Evolutionary conservation across 2,329 filamentous ascomycete genomes (phyloP), one percentile per base, ranked within the genome.

Genomic region (Colletotrichum acutatum): DNA sequence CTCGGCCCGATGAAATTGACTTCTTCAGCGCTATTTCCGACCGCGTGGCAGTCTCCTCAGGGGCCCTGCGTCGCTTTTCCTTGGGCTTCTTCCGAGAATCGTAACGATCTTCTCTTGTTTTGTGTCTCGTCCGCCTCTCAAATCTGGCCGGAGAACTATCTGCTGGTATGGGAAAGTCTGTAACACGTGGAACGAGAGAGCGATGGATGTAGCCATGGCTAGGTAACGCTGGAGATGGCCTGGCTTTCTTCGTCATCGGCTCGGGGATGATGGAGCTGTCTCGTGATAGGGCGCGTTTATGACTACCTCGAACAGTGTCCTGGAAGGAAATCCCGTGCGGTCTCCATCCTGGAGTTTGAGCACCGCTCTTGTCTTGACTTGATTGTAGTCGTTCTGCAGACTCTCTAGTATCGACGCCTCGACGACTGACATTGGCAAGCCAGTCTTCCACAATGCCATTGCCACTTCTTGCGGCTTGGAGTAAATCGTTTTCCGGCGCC

Each of bases 61-160:
- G 42, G 7, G 42, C 19, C 19, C 42, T 49, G 7, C 19, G 19
- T 49, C 19, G 80, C 60, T 63, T 75, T 26, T 71, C 78, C 49
- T 74, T 61, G 1, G n/a, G 49, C 28, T 30, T 60, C 14, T 59
- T 77, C 32, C 61, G n/a, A 65, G 83, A 83, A 32, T 90, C 85
- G 77, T 92, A 92, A 42, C 85, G 87, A 76, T 90, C 86, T 28
- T 84, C 81, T 63, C 84, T 86, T 19, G 89, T 91, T 79, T 88
- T 93, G 74, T 86, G 83, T 37, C 91, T 86, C 22, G 85, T 80
- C 58, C 83, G 83, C 76, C 85, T 90, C 67, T 89, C 85, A 68
- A 87, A 91, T 53, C 14, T 42, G 57, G 63, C 66, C 49, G 30
- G 58, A 24, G 28, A 12, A n/a, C 24, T 46, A n/a, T 16, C 52